Evolutionary conservation across 2,329 filamentous ascomycete species (phyloP).

Genomic region (Cladosporium sp.): DNA sequence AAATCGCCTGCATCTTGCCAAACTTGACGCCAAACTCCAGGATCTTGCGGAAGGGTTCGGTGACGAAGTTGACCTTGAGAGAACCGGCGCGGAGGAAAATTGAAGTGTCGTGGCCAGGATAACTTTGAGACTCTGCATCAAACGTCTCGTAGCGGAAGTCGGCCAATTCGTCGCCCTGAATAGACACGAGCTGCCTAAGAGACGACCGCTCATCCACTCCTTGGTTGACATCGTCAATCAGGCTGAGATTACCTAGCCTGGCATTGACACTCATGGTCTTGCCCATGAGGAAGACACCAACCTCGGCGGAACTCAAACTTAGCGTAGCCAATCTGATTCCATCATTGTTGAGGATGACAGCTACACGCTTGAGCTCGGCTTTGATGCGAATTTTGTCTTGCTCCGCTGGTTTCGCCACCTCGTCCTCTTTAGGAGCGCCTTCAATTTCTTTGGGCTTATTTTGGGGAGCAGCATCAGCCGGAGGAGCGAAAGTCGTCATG

Average conservation of each 20-base stretch:
- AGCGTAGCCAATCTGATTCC: constrained; percentile 90
- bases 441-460: constrained; percentile 22
- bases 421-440: constrained; percentile 28
- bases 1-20: constrained; percentile 98
- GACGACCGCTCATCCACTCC: constrained; percentile 78
- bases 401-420: constrained; percentile 36
- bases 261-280: constrained; percentile 85
- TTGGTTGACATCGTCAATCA: constrained; percentile 91
- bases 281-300: constrained; percentile 81
- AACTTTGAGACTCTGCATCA: constrained; percentile 68
- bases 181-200: constrained; percentile 83
- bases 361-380: constrained; percentile 87
- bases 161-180: constrained; percentile 90
- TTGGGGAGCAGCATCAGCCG: constrained; percentile 17
- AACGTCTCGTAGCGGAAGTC: constrained; percentile 99
- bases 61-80: constrained; percentile 93
- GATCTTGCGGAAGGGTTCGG: constrained; percentile 97
- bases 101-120: constrained; percentile 92
- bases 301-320: constrained; percentile 86
- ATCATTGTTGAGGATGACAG: constrained; percentile 94
- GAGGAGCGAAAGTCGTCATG: constrained; percentile 74
- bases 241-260: constrained; percentile 77
- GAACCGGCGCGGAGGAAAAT: constrained; percentile 89
- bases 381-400: constrained; percentile 86
- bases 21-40: constrained; percentile 98